Base-by-base conservation (phyloP, 139 green algal species). In the Closterium sp. region DNA sequence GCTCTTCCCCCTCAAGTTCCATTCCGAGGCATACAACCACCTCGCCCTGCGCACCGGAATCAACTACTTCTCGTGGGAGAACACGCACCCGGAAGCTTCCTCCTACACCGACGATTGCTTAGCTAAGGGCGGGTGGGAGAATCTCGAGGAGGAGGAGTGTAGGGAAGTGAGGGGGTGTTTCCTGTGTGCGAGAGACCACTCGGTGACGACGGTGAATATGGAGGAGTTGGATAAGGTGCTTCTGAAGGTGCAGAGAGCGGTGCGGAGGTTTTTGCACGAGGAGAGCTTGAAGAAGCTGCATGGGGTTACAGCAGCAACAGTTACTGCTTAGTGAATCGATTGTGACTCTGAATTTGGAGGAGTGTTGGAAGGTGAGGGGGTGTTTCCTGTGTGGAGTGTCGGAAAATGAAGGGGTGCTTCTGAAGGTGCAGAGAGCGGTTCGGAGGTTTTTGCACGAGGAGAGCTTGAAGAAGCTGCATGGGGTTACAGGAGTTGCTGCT, bases 1-100 rank as follows among this genome's bases (percentile, higher is more conserved):
- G 34, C 87, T 93, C 38, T 93, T 93, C 93, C 91, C 91, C 28
- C 93, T 89, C 91, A 42, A 38, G 4, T 93, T 88, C 42, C 34
- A 34, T 31, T 86, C 31, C 91, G 30, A 85, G 13, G 87, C 22
- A 2, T 93, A 93, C 85, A 86, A 79, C 2, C 87, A 38, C 31
- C 32, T 91, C 31, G 70, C 50, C 22, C 34, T 70, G 7, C 85
- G 91, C 34, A 92, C 22, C 19, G 91, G 91, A 22, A 31, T 93
- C 86, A 86, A 92, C 27, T 93, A 93, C 62, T 92, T 92, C 17
- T 38, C 22, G 38, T 93, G 91, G 91, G 27, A 34, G 7, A 93
- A 93, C 32, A n/a, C 30, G 24, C 86, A 87, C n/a, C 30, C 4
- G 31, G 85, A 70, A 4, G 13, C 31, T 28, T 50, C 87, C 11